A percentile compares a stretch with the other conserved stretches of the same genome.
phyloP scores from a whole-genome alignment of 352 stramenopile genomes.

The Phytophthora hibernalis region DNA sequence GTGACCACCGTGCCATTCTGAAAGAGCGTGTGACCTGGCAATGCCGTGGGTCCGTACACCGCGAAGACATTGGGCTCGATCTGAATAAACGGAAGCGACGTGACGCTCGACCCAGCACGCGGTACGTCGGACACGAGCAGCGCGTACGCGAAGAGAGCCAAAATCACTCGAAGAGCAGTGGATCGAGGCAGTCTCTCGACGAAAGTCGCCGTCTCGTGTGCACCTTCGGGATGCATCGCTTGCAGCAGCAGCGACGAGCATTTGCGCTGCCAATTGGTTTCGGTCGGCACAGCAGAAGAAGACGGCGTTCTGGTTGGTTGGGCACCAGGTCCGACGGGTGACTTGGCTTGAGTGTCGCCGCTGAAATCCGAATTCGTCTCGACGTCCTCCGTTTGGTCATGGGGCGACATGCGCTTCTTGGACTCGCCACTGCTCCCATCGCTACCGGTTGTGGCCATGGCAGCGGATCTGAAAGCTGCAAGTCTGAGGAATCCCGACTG shows the following conservation, averaged over 20 bases:
- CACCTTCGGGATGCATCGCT: constrained; percentile 29
- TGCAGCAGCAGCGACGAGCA: constrained; percentile 32
- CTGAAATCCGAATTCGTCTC: constrained; percentile 12
- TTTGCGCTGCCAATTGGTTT: constrained; percentile 27
- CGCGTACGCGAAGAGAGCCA: constrained; percentile 53
- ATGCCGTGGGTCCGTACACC: constrained; percentile 45
- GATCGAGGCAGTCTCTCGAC: constrained; percentile 23
- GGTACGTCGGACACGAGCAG: constrained; percentile 54
- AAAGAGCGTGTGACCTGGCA: constrained; percentile 38
- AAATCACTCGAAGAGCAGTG: constrained; percentile 35
- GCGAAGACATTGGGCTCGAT: constrained; percentile 64
- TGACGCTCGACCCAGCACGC: constrained; percentile 44
- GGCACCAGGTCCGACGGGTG: background rate
- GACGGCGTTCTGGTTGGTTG: constrained; percentile 10
- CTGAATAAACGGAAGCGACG: constrained; percentile 49
- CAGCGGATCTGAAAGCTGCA: background rate
- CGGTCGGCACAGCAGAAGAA: constrained; percentile 3
- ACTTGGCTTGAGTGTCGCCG: background rate
- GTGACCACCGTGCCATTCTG: constrained; percentile 31
- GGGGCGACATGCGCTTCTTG: background rate
- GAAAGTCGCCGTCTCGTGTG: constrained; percentile 22
- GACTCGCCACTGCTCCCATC: constrained; percentile 8
- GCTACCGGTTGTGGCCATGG: constrained; percentile 2
- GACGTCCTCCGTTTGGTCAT: constrained; percentile 2
- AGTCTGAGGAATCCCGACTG: constrained; percentile 2